Evolutionary conservation across 2,329 filamentous ascomycete species (phyloP), one percentile per base, ranked within the genome.

Genomic region (Pleoardoris graminearum): DNA sequence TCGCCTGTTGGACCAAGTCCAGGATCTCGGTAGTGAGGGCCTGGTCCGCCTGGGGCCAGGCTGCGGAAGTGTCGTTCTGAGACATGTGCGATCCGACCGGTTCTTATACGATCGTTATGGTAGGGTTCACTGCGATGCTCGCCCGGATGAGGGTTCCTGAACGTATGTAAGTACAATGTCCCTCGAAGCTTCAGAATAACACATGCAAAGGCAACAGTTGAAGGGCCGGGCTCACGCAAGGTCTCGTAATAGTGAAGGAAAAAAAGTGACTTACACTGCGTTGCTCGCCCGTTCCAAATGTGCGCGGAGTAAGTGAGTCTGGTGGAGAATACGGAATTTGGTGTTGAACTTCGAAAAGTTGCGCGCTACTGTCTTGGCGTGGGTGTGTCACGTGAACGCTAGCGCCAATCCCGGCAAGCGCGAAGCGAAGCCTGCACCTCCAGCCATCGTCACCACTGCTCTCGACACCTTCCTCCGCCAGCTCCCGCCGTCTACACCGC

Each of bases 1-100:
- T 64, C 0, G 62, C 61, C 50, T 67, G 67, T 45, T 69, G 67
- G 1, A 68, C 62, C 4, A 72, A 60, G 53, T 79, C 77, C 27
- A 79, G 72, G 50, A 78, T 75, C 61, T 79, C 76, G 55, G 79
- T 77, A 8, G 68, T 63, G 30, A 80, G 69, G 50, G 85, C 83
- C 70, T 71, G 65, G 61, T 79, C 77, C 69, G 72, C 53, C 11
- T 45, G 29, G n/a, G 63, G 66, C 67, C 68, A 71, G 14, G 69
- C 69, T 14, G 69, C 69, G 43, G 55, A 61, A 54, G 63, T 68
- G 39, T 70, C 67, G 54, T 69, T 59, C 48, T 64, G 63, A 64
- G 48, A 48, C 37, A 53, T 48, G 17, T 30, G n/a, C n/a, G n/a
- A n/a, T n/a, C n/a, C n/a, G n/a, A n/a, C n/a, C n/a, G n/a, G n/a